Evolutionary conservation across 1,284 basidiomycete genomes (phyloP), one percentile per base, ranked within the genome.

Genomic region (Trametes sp.): DNA sequence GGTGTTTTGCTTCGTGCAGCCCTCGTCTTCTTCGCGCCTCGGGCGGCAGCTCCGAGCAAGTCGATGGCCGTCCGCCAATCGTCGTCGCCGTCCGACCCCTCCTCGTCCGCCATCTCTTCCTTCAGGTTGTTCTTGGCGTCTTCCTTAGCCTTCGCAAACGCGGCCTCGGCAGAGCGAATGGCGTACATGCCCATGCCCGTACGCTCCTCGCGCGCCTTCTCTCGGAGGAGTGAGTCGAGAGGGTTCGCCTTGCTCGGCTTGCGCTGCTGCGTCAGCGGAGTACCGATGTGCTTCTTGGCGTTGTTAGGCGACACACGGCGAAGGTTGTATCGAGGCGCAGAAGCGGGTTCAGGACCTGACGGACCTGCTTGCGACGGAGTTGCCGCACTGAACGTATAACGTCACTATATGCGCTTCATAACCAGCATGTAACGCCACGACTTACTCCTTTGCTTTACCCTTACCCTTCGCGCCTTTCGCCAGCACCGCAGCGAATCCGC

Each of bases 211-310:
- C 60, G 69, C 26, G 60, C 56, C 65, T 76, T 76, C 62, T 76
- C 72, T n/a, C 70, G 70, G 21, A 76, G 57, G 6, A 78, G 69
- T 28, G 76, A 77, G 45, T 80, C 81, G 31, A 91, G 76, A 6
- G 89, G 88, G 65, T 87, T 81, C 28, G 46, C 49, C 64, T 76
- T 81, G 67, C 76, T 74, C 21, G 65, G 57, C 51, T 68, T 67
- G 38, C 59, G 65, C n/a, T 33, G 57, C n/a, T 64, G 61, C 0
- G 54, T 64, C 6, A 50, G n/a, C 8, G 31, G 45, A 1, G 55
- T 38, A 31, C 8, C 29, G 5, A 8, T 33, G 24, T 7, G 21
- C 36, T 55, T 61, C 21, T 31, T n/a, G 6, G 36, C 45, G n/a
- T 48, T 49, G 0, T 61, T 33, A 4, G 65, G 64, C 14, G 65